phyloP scores from a whole-genome alignment of 2,329 filamentous ascomycete genomes.

The Diaporthe capsici region DNA sequence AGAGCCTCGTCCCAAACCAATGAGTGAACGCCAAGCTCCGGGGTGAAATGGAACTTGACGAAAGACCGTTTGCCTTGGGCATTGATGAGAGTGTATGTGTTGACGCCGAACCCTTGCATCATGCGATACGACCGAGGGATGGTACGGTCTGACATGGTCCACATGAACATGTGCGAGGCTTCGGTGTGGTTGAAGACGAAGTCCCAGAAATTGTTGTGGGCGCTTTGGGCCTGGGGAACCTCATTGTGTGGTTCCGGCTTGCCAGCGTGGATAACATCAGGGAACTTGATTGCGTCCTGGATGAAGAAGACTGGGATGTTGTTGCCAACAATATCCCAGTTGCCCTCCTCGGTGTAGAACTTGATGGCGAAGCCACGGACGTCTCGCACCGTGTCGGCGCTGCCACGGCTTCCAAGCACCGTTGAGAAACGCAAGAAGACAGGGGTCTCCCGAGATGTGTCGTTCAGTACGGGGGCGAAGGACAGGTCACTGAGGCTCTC shows the following conservation, averaged over 20 bases:
- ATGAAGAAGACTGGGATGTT: constrained; percentile 84
- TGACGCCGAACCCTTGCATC: constrained; percentile 91
- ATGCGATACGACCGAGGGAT: constrained; percentile 84
- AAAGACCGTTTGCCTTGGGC: constrained; percentile 78
- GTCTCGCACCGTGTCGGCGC: constrained; percentile 86
- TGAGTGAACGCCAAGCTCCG: constrained; percentile 81
- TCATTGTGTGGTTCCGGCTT: constrained; percentile 81
- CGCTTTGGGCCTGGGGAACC: constrained; percentile 78
- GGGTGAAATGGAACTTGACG: constrained; percentile 84
- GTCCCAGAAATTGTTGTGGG: constrained; percentile 85
- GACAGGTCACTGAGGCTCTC: constrained; percentile 75
- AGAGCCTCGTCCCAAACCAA: constrained; percentile 85
- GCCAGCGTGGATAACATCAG: constrained; percentile 72
- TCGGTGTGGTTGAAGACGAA: constrained; percentile 78
- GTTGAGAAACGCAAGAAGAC: constrained; percentile 84
- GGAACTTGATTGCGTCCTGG: constrained; percentile 82
- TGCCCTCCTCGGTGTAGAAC: constrained; percentile 83
- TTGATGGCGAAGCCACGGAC: constrained; percentile 85
- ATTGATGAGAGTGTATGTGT: constrained; percentile 81
- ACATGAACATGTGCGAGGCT: constrained; percentile 84
- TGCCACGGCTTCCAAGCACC: constrained; percentile 80
- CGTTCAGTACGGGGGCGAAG: constrained; percentile 73
- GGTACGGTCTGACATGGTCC: constrained; percentile 81
- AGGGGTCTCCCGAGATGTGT: constrained; percentile 72
- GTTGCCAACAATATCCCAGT: constrained; percentile 82